phyloP scores from a whole-genome alignment of 495 filamentous ascomycete genomes.

The Penicillium bialowiezense region DNA sequence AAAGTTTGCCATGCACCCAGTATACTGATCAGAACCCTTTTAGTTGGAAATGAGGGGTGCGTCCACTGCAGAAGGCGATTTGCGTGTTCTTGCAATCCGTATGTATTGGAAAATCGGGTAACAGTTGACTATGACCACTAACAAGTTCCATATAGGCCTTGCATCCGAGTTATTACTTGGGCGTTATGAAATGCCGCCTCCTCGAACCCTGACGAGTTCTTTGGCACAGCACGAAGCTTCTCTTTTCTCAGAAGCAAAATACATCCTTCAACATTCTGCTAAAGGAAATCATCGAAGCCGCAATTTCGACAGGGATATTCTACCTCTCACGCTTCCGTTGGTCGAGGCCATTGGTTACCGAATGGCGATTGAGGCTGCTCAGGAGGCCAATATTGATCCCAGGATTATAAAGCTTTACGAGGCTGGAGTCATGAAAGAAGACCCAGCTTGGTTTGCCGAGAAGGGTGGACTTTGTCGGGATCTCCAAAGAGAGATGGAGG shows the following conservation, averaged over 20 bases:
- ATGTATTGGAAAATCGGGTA: not conserved
- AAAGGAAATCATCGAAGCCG: slow-evolving; percentile 20
- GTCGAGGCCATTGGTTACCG: slow-evolving; percentile 31
- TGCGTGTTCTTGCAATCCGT: slow-evolving; percentile 24
- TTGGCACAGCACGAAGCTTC: slow-evolving; percentile 31
- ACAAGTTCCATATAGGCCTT: slow-evolving; percentile 17
- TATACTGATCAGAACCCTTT: too few species aligned
- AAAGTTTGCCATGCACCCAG: not conserved
- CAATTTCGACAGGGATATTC: slow-evolving; percentile 26
- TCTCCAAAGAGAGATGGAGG: slow-evolving; percentile 13
- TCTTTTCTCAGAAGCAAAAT: slow-evolving; percentile 26
- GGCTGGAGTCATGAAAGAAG: slow-evolving; percentile 21
- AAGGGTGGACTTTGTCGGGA: slow-evolving; percentile 12
- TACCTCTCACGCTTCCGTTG: slow-evolving; percentile 28
- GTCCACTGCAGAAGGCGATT: slow-evolving; percentile 21
- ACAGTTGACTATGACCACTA: not conserved
- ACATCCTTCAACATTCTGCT: slow-evolving; percentile 3
- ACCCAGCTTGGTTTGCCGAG: slow-evolving; percentile 33
- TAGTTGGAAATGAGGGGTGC: slow-evolving; percentile 18
- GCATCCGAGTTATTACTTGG: slow-evolving; percentile 36
- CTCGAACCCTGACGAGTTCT: slow-evolving; percentile 15
- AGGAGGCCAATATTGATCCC: slow-evolving; percentile 10
- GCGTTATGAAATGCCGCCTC: slow-evolving; percentile 29
- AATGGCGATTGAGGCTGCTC: slow-evolving; percentile 28
- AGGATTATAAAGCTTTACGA: slow-evolving; percentile 27